phyloP scores from a whole-genome alignment of 75 land plant genomes.

The Pseudotsuga menziesii region DNA sequence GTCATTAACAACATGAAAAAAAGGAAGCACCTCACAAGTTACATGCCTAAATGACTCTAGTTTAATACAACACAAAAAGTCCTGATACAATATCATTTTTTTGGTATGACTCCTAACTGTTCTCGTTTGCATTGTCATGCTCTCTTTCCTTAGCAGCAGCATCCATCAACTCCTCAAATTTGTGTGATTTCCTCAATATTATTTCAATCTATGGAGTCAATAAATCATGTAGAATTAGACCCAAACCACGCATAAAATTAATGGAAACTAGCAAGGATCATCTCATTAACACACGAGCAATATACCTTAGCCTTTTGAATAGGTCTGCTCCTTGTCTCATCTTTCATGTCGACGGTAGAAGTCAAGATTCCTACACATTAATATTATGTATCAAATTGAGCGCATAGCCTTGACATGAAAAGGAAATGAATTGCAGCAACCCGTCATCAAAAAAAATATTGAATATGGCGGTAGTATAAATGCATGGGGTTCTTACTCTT shows the following conservation, averaged over 20 bases:
- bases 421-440: neutral
- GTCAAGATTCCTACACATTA: slow-evolving; percentile 56
- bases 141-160: slow-evolving; percentile 70
- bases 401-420: neutral
- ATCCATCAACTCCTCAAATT: slow-evolving; percentile 71
- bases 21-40: too few relatives aligned
- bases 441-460: neutral
- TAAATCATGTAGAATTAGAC: neutral
- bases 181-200: slow-evolving; percentile 58
- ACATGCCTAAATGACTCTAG: too few relatives aligned
- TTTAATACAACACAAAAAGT: too few relatives aligned
- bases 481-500: slow-evolving; percentile 47
- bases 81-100: too few relatives aligned
- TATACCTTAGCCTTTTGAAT: slow-evolving; percentile 74
- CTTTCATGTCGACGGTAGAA: slow-evolving; percentile 75
- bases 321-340: slow-evolving; percentile 59
- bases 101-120: slow-evolving; percentile 13
- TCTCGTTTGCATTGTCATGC: slow-evolving; percentile 45
- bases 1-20: too few relatives aligned
- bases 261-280: neutral
- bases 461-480: neutral
- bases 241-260: neutral
- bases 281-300: neutral
- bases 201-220: slow-evolving; percentile 61
- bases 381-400: neutral